Percentiles rank a stretch among this genome's conserved stretches.
phyloP scores from a whole-genome alignment of 352 stramenopile genomes.

The Pythium insidiosum region DNA sequence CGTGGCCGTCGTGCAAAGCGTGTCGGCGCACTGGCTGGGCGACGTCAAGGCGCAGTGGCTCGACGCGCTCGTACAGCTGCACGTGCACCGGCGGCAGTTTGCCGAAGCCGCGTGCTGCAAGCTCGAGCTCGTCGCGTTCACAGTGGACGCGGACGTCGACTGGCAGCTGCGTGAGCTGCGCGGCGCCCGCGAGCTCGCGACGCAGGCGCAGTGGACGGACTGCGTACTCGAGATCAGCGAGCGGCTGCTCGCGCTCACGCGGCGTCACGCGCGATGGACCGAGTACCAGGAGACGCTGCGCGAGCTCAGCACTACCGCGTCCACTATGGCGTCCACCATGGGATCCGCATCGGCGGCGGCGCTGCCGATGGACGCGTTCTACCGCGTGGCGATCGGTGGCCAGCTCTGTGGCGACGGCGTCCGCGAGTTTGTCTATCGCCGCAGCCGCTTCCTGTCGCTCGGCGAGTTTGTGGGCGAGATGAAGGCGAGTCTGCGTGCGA shows the following conservation, averaged over 20 bases:
- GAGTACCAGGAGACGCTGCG: constrained; percentile 48
- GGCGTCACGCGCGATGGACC: constrained; percentile 19
- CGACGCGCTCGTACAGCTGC: constrained; percentile 45
- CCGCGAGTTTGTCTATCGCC: constrained; percentile 71
- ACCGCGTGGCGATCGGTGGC: constrained; percentile 41
- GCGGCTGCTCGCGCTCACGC: constrained; percentile 26
- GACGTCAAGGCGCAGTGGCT: constrained; percentile 56
- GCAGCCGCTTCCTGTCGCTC: constrained; percentile 53
- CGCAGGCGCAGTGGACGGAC: constrained; percentile 37
- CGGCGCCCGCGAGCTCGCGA: constrained; percentile 25
- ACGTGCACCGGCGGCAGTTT: constrained; percentile 27
- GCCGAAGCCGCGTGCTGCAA: constrained; percentile 61
- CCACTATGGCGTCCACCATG: constrained; percentile 17
- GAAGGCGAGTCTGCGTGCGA: constrained; percentile 39
- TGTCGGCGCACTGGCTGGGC: constrained; percentile 49
- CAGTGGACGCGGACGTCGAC: background rate
- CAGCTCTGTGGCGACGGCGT: constrained; percentile 28
- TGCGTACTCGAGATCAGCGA: constrained; percentile 54
- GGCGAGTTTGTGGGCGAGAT: constrained; percentile 61
- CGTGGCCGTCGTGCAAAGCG: constrained; percentile 29
- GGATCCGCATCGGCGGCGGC: background rate
- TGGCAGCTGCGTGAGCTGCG: constrained; percentile 38
- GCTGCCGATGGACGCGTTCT: constrained; percentile 12
- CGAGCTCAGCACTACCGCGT: constrained; percentile 26
- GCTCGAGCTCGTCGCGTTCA: constrained; percentile 32